These are phyloP conservation scores for Diutina ranongensis DNA, from an alignment of 1,139 yeast genomes.

Conservation along the genomic window DNA sequence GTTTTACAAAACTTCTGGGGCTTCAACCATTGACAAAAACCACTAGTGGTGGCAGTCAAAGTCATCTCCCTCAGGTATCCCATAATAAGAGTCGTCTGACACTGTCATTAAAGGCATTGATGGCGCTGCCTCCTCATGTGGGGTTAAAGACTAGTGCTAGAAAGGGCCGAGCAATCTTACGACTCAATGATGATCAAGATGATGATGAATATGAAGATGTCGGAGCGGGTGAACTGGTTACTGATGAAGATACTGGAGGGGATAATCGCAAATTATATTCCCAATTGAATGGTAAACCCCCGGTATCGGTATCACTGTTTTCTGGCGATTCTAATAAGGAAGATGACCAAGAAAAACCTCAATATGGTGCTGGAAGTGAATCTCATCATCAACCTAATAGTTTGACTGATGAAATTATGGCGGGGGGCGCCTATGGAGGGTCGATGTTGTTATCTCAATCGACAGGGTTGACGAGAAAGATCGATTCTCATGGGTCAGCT, in stretches of 20 bases:
- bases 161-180: constrained; percentile 30
- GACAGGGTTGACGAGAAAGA: constrained; percentile 30
- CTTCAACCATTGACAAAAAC: constrained; percentile 3
- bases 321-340: not conserved
- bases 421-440: constrained; percentile 30
- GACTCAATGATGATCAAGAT: constrained; percentile 17
- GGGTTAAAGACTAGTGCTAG: constrained; percentile 30
- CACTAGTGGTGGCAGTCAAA: not conserved
- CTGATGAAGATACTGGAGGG: not conserved
- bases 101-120: constrained; percentile 1
- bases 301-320: not conserved
- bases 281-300: not conserved
- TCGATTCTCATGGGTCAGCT: constrained; percentile 9
- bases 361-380: not conserved
- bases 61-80: not conserved
- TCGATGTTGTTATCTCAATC: constrained; percentile 34
- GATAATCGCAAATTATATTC: not conserved
- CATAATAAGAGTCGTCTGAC: not conserved
- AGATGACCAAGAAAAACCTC: not conserved
- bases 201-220: constrained; percentile 10
- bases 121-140: not conserved
- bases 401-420: constrained; percentile 17
- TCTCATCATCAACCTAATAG: not conserved
- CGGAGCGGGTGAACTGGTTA: not conserved
- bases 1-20: not conserved